Percentiles rank a stretch among this genome's conserved stretches.
Evolutionary conservation across 768 basidiomycete genomes (phyloP).

Genomic region (Mycena leptocephala): DNA sequence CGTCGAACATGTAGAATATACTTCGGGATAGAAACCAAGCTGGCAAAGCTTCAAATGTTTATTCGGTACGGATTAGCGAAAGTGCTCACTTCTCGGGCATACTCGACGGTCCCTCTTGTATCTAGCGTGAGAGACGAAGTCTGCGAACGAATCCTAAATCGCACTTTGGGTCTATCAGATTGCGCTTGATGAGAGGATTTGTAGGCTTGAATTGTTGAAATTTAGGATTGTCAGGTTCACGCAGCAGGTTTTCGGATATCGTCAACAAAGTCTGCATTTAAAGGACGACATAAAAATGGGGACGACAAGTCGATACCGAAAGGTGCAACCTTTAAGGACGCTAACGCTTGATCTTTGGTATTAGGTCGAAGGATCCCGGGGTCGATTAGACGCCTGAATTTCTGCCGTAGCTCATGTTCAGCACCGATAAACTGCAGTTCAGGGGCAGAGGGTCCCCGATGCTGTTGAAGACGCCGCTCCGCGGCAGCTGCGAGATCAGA

Average conservation of each 20-base stretch:
- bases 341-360: constrained; percentile 70
- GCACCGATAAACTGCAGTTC: constrained; percentile 46
- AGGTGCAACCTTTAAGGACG: constrained; percentile 73
- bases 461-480: constrained; percentile 57
- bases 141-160: not conserved
- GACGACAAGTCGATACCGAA: constrained; percentile 32
- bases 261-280: constrained; percentile 71
- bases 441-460: constrained; percentile 32
- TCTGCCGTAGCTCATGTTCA: constrained; percentile 79
- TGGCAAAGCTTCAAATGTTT: constrained; percentile 46
- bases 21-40: constrained; percentile 85
- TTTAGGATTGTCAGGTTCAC: constrained; percentile 81
- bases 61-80: constrained; percentile 17
- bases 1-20: constrained; percentile 42
- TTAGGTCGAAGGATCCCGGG: constrained; percentile 86
- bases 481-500: constrained; percentile 59
- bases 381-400: constrained; percentile 84
- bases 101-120: constrained; percentile 77
- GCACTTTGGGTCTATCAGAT: constrained; percentile 76
- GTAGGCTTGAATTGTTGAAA: constrained; percentile 85
- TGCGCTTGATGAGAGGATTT: constrained; percentile 76
- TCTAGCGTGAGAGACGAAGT: not conserved
- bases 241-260: constrained; percentile 82
- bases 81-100: constrained; percentile 80
- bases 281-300: constrained; percentile 34